Base-by-base conservation (phyloP, 441 rosid species). In the Daphne laureola region DNA sequence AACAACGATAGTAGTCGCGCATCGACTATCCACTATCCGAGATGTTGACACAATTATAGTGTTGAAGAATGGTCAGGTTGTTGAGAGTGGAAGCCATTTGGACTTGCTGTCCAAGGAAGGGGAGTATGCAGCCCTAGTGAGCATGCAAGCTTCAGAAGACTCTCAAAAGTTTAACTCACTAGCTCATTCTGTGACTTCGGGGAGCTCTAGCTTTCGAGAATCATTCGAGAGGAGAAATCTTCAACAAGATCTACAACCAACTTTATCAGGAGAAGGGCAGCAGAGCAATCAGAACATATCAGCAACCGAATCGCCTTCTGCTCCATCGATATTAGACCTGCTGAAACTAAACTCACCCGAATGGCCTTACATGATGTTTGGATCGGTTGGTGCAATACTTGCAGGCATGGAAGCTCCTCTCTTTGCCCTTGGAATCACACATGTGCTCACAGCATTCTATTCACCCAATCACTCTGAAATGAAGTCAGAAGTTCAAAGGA, bases 351-450 rank as follows among this genome's bases (percentile, higher is more conserved):
- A 89, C 69, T 72, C 88, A 51, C 88, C 95, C 1, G 95, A 86
- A 43, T 82, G 97, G 97, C 85, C 82, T 2, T 82, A 73, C 55
- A 95, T 90, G 25, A 51, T 86, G 57, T 87, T 86, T 58, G 92
- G 95, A n/a, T 80, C 95, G 8, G 52, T 78, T 8, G 96, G 91
- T 49, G 91, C 96, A 50, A 58, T 80, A 59, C 71, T 89, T 50
- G 77, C 82, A 25, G 96, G 92, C 48, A 68, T 82, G 73, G 72
- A 77, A 73, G 74, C 83, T 46, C 84, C 95, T 50, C 49, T 90
- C 12, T 90, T 90, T 62, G 87, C 90, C 43, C 73, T 89, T 43
- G 92, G 83, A 46, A 70, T 86, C 59, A 76, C 90, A 1, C 87
- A 83, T 54, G 66, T 78, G 51, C 54, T 89, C 67, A 77, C 86